These are phyloP conservation scores for Emmonsiellopsis sp. DNA, from an alignment of 2,329 filamentous ascomycete species.

Conservation along the genomic window DNA sequence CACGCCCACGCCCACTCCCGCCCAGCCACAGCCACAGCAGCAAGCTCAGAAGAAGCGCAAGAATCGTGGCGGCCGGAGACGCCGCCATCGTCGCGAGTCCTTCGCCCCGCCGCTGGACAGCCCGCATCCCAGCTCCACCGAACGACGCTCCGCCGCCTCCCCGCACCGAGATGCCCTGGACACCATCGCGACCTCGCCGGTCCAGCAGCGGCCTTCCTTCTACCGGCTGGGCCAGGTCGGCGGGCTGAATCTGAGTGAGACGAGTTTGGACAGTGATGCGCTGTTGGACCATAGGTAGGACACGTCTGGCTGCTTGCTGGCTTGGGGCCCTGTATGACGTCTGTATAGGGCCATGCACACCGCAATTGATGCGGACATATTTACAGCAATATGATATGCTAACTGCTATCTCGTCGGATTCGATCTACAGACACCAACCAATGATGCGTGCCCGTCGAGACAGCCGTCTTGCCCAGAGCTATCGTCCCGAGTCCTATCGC, in stretches of 20 bases:
- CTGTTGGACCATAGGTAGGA: conserved; percentile 73
- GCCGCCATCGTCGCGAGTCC: conserved; percentile 65
- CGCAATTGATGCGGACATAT: too few species aligned
- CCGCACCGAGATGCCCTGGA: conserved; percentile 40
- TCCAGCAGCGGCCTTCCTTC: conserved; percentile 38
- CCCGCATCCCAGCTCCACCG: conserved; percentile 21
- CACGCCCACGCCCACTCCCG: not conserved
- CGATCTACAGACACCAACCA: conserved; percentile 44
- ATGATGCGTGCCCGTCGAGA: conserved; percentile 55
- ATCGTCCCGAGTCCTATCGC: conserved; percentile 21
- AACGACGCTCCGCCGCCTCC: conserved; percentile 26
- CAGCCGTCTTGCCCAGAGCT: conserved; percentile 32
- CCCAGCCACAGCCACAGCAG: not conserved
- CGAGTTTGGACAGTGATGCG: conserved; percentile 80
- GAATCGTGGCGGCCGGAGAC: conserved; percentile 69
- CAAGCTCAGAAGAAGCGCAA: conserved; percentile 53
- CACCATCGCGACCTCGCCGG: conserved; percentile 21
- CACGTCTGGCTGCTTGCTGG: too few species aligned
- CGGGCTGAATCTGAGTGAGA: conserved; percentile 59
- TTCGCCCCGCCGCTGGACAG: conserved; percentile 60
- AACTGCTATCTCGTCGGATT: not conserved
- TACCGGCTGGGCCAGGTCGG: conserved; percentile 40
- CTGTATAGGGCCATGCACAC: too few species aligned
- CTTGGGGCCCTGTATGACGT: too few species aligned
- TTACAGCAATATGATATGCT: too few species aligned